Percentiles rank a stretch among this genome's conserved stretches.
Conservation (phyloP, 805 yeast species). For the Sugiyamaella chiloensis region DNA sequence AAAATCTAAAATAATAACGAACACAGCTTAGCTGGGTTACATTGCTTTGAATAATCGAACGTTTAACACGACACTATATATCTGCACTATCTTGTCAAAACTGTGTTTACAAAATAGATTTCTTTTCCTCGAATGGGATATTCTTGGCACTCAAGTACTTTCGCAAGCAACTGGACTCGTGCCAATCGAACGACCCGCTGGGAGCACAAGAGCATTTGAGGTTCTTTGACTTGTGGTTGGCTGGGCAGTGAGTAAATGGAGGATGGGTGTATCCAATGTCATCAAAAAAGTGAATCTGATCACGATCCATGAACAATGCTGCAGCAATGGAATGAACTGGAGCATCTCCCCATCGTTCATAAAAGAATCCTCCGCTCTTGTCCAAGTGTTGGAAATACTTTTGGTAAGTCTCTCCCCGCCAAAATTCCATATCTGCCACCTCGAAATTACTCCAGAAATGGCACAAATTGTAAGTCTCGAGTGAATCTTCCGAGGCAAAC, state of each 20-base stretch:
- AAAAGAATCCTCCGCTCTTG: slow-evolving; percentile 70
- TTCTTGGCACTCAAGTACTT: slow-evolving; percentile 32
- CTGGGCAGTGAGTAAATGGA: slow-evolving; percentile 64
- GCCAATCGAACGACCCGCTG: slow-evolving; percentile 34
- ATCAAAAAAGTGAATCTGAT: slow-evolving; percentile 65
- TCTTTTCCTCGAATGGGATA: slow-evolving; percentile 13
- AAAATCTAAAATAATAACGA: too few species aligned
- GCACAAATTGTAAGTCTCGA: slow-evolving; percentile 64
- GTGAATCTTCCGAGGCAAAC: slow-evolving; percentile 58
- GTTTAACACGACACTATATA: too few species aligned
- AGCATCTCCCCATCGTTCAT: slow-evolving; percentile 93
- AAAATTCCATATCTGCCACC: slow-evolving; percentile 67
- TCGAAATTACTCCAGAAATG: slow-evolving; percentile 85
- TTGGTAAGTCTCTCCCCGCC: slow-evolving; percentile 55
- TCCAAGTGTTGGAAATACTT: slow-evolving; percentile 64
- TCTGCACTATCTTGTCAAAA: too few species aligned
- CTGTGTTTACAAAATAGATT: neutral
- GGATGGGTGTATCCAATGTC: slow-evolving; percentile 72
- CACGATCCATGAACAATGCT: slow-evolving; percentile 52
- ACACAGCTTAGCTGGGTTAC: too few species aligned
- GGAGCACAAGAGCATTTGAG: slow-evolving; percentile 55
- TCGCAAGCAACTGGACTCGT: slow-evolving; percentile 36
- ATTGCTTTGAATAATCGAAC: too few species aligned
- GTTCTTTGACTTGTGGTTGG: slow-evolving; percentile 43
- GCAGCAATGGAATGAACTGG: slow-evolving; percentile 84